Percentiles rank a stretch among this genome's conserved stretches.
Evolutionary conservation across 495 filamentous ascomycete genomes (phyloP).

Genomic region (Talaromyces liani): DNA sequence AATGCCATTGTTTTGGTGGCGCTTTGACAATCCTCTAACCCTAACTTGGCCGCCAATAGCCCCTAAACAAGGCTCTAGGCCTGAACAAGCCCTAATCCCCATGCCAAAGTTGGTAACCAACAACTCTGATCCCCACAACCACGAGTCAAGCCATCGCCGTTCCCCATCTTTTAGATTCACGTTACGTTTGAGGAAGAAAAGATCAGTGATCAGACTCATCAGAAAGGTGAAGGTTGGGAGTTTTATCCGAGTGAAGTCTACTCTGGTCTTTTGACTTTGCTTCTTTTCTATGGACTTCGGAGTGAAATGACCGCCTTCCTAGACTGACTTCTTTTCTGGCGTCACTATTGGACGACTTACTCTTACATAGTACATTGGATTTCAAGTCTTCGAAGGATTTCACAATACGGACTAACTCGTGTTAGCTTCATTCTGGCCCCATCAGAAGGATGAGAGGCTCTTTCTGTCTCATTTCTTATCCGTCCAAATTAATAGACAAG

Average conservation of each 20-base stretch:
- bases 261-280: background rate
- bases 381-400: background rate
- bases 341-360: background rate
- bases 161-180: background rate
- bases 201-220: background rate
- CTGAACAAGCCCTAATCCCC: background rate
- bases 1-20: background rate
- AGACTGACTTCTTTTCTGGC: background rate
- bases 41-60: background rate
- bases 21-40: background rate
- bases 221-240: background rate
- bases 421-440: background rate
- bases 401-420: background rate
- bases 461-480: too few relatives aligned
- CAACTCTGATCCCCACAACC: background rate
- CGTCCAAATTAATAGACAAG: background rate
- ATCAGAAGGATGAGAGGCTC: background rate
- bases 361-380: background rate
- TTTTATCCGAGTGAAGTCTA: background rate
- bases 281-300: background rate
- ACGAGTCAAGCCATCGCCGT: background rate
- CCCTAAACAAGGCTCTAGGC: background rate
- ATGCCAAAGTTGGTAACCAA: background rate
- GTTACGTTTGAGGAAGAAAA: background rate
- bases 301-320: background rate